Evolutionary conservation across 2,329 filamentous ascomycete genomes (phyloP).

Genomic region (Aureobasidium lini): DNA sequence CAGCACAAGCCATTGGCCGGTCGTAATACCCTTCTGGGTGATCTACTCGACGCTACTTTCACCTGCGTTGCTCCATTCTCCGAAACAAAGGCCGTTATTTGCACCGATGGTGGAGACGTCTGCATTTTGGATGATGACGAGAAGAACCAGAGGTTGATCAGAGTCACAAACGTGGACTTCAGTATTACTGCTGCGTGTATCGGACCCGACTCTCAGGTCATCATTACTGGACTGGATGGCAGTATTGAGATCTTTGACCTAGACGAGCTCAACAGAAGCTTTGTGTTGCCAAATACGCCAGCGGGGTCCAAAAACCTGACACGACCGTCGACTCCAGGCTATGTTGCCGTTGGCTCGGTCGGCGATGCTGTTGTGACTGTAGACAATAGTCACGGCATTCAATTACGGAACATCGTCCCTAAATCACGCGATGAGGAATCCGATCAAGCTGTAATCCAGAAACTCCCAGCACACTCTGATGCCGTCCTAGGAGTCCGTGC

Average conservation of each 20-base stretch:
- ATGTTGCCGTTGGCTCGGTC: slow-evolving; percentile 17
- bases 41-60: slow-evolving; percentile 76
- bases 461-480: slow-evolving; percentile 50
- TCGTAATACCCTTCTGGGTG: slow-evolving; percentile 71
- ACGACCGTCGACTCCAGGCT: not conserved
- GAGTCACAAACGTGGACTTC: slow-evolving; percentile 61
- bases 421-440: slow-evolving; percentile 12
- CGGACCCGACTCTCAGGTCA: slow-evolving; percentile 49
- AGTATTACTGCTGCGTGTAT: slow-evolving; percentile 59
- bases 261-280: slow-evolving; percentile 25
- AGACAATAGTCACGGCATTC: slow-evolving; percentile 67
- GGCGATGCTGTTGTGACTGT: slow-evolving; percentile 42
- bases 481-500: slow-evolving; percentile 63
- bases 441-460: slow-evolving; percentile 22
- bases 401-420: slow-evolving; percentile 26
- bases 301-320: not conserved
- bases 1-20: slow-evolving; percentile 66
- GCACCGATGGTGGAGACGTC: slow-evolving; percentile 82
- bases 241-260: slow-evolving; percentile 41
- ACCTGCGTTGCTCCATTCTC: slow-evolving; percentile 67
- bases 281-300: not conserved
- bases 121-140: slow-evolving; percentile 75
- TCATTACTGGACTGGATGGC: slow-evolving; percentile 62
- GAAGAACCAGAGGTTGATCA: slow-evolving; percentile 62
- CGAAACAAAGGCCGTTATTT: slow-evolving; percentile 68